Evolutionary conservation across 164 flowering plant genomes (phyloP).

Genomic region (Macadamia integrifolia): DNA sequence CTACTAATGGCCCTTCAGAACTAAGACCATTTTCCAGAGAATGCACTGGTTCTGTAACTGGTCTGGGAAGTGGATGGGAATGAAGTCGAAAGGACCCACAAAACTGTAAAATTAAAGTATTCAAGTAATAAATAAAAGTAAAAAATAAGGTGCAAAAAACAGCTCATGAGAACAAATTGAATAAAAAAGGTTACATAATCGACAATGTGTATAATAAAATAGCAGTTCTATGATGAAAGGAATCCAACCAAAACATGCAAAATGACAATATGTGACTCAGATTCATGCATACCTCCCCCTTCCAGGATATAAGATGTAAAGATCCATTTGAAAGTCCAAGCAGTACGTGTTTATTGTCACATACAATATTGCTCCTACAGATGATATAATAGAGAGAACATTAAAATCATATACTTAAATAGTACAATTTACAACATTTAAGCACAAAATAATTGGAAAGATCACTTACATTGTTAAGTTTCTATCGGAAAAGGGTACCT

Average conservation of each 20-base stretch:
- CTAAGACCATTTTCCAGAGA: conserved; percentile 55
- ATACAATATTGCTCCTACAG: conserved; percentile 82
- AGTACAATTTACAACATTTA: background rate
- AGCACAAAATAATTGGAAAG: background rate
- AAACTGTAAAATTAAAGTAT: conserved; percentile 44
- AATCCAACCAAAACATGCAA: background rate
- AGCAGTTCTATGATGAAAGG: background rate
- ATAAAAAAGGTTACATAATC: background rate
- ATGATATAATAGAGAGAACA: conserved; percentile 4
- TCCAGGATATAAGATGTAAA: conserved; percentile 82
- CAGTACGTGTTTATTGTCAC: conserved; percentile 74
- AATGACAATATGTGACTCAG: background rate
- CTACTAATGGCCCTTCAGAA: conserved; percentile 28
- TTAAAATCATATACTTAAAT: conserved; percentile 1
- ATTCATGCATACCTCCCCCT: conserved; percentile 75
- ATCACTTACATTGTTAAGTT: conserved; percentile 57
- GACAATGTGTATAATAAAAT: background rate
- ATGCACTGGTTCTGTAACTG: conserved; percentile 23
- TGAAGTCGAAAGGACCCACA: conserved; percentile 51
- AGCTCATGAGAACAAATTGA: background rate
- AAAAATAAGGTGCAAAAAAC: background rate
- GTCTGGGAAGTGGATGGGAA: conserved; percentile 16
- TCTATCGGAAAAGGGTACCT: conserved; percentile 66
- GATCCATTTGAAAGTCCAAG: conserved; percentile 90
- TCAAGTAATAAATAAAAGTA: background rate